Conservation (phyloP, 305 asterid species). For the Nicotiana rustica region DNA sequence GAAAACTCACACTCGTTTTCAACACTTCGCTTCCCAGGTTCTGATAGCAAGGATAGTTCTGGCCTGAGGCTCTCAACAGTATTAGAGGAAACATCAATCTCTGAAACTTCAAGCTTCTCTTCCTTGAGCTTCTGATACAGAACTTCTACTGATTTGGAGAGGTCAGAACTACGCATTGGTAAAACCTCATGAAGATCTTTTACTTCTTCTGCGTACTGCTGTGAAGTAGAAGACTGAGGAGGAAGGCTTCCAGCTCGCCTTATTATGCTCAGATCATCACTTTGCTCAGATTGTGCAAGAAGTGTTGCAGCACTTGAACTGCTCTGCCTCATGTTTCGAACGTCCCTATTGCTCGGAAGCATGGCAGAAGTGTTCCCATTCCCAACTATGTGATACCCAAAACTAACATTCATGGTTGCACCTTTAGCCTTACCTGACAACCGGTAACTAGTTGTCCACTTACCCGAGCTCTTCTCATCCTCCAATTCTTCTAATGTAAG, state of each 20-base stretch:
- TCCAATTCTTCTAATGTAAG: slow-evolving; percentile 88
- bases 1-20: slow-evolving; percentile 63
- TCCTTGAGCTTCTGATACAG: slow-evolving; percentile 78
- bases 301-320: slow-evolving; percentile 43
- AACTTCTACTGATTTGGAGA: slow-evolving; percentile 70
- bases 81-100: slow-evolving; percentile 49
- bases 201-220: slow-evolving; percentile 59
- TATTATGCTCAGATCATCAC: slow-evolving; percentile 45
- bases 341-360: slow-evolving; percentile 40
- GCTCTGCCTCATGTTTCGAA: slow-evolving; percentile 46
- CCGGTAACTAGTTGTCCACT: slow-evolving; percentile 93
- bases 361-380: slow-evolving; percentile 42
- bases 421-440: slow-evolving; percentile 89
- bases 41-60: slow-evolving; percentile 39
- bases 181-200: slow-evolving; percentile 93
- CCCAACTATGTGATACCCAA: slow-evolving; percentile 70
- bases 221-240: slow-evolving; percentile 50
- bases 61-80: slow-evolving; percentile 44
- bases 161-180: slow-evolving; percentile 59
- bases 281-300: slow-evolving; percentile 43
- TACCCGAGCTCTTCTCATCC: slow-evolving; percentile 86
- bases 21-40: slow-evolving; percentile 46
- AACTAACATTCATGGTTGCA: slow-evolving; percentile 83
- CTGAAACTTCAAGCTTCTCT: slow-evolving; percentile 49
- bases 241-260: slow-evolving; percentile 67